phyloP scores from a whole-genome alignment of 1,139 yeast species.

The Nakaseomyces kungkrabaensis region DNA sequence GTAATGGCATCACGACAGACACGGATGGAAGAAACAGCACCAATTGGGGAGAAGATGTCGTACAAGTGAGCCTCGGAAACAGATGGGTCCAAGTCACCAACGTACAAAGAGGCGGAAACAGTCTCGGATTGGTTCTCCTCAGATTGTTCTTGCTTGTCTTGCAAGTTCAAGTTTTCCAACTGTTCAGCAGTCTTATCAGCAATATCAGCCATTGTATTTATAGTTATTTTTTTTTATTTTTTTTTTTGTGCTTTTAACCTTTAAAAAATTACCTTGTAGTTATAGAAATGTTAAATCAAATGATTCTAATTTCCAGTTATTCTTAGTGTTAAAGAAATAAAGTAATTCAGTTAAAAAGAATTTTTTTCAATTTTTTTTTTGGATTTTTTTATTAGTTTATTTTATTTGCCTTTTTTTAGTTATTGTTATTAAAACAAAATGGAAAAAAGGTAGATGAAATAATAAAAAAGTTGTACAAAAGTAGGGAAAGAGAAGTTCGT shows the following conservation, averaged over 20 bases:
- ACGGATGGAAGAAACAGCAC: conserved; percentile 93
- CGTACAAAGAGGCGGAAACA: conserved; percentile 78
- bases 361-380: background rate
- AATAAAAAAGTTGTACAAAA: background rate
- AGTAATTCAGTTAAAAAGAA: background rate
- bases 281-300: background rate
- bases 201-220: conserved; percentile 30
- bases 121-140: conserved; percentile 34
- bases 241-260: conserved; percentile 12
- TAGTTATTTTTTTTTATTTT: conserved; percentile 11
- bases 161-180: conserved; percentile 32
- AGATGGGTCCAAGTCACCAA: conserved; percentile 90
- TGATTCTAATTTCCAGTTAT: background rate
- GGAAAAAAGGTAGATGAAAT: background rate
- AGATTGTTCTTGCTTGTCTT: conserved; percentile 26
- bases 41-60: conserved; percentile 90
- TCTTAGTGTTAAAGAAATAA: background rate
- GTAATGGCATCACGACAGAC: conserved; percentile 98
- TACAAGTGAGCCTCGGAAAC: conserved; percentile 92
- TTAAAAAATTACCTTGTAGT: background rate
- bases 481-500: background rate
- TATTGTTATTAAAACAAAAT: background rate
- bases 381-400: background rate
- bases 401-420: background rate
- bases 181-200: conserved; percentile 33